Conservation (phyloP, 2,329 filamentous ascomycete species). For the Colletotrichum kahawae region DNA sequence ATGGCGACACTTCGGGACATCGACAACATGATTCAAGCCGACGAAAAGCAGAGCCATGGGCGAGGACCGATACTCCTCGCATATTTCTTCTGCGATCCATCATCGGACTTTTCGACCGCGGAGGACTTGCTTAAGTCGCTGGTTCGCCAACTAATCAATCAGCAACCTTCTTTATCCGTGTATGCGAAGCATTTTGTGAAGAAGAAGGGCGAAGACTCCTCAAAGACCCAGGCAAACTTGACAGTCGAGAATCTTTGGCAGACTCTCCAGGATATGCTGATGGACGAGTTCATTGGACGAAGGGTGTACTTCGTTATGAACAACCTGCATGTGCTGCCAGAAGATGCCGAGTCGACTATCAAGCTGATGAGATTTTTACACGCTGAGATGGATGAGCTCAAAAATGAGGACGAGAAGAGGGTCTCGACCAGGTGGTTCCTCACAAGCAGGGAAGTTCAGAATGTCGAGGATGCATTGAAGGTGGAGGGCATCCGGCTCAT, state of each 20-base stretch:
- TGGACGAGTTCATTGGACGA: slow-evolving; percentile 39
- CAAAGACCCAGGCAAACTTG: slow-evolving; percentile 30
- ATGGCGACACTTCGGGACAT: slow-evolving; percentile 42
- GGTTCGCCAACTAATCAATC: slow-evolving; percentile 39
- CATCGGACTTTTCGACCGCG: slow-evolving; percentile 40
- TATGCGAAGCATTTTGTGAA: slow-evolving; percentile 40
- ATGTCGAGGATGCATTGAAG: slow-evolving; percentile 33
- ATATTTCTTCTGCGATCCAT: slow-evolving; percentile 47
- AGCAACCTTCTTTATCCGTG: slow-evolving; percentile 35
- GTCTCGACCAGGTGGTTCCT: slow-evolving; percentile 42
- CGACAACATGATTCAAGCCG: slow-evolving; percentile 29
- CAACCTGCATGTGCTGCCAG: slow-evolving; percentile 42
- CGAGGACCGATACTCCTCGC: slow-evolving; percentile 36
- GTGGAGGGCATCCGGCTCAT: slow-evolving; percentile 34
- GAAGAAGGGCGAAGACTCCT: slow-evolving; percentile 34
- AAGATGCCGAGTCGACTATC: slow-evolving; percentile 34
- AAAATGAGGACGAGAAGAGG: slow-evolving; percentile 24
- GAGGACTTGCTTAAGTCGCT: slow-evolving; percentile 47
- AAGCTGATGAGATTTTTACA: slow-evolving; percentile 39
- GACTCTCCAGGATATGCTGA: slow-evolving; percentile 44
- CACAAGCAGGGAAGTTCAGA: slow-evolving; percentile 36
- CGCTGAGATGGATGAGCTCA: slow-evolving; percentile 30
- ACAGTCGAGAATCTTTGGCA: slow-evolving; percentile 46
- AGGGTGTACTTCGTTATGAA: slow-evolving; percentile 46
- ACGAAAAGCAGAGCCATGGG: slow-evolving; percentile 24